Base-by-base conservation (phyloP, 495 filamentous ascomycete species). In the Tuber calosporum region DNA sequence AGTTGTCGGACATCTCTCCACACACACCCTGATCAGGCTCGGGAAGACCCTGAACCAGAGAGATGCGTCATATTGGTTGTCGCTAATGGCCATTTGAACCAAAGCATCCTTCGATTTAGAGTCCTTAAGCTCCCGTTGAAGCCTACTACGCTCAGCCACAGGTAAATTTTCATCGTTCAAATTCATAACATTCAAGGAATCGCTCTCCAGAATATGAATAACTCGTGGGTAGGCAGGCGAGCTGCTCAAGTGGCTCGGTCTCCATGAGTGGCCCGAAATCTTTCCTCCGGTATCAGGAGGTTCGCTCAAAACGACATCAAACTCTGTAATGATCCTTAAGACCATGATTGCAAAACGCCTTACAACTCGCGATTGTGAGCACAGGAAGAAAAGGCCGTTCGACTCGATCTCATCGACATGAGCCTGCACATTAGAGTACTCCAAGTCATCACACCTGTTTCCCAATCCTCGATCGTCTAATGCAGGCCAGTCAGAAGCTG, bases 31-130 rank as follows among this genome's bases (percentile, higher is more conserved):
- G 62, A 98, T 91, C 40, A 99, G 88, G 81, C 96, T 98, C 13
- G 95, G 96, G 78, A 99, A 99, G 13, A 97, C 89, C 81, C 97
- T 97, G 80, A 95, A 94, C 95, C 95, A 99, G 67, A 99, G 82
- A 0, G 93, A 96, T 5, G 93, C 90, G 80, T 99, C 95, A 79
- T 97, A 96, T 4, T 93, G 92, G 26, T 95, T 90, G 75, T 98
- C 95, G 82, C 95, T 98, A 82, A 92, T 93, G 83, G 95, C 97
- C 41, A 99, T 87, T 81, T 98, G 94, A 42, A 97, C 91, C 19
- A 98, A 84, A 19, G 92, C 96, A 67, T 92, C 93, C 79, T 93
- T 89, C 38, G 89, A 87, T 75, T 93, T 91, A 79, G 91, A 93
- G 78, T 90, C 92, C 72, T 92, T 87, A 84, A 96, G 90, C 53